Evolutionary conservation across 805 yeast species (phyloP).

Genomic region (Hermanozyma aechmeae): DNA sequence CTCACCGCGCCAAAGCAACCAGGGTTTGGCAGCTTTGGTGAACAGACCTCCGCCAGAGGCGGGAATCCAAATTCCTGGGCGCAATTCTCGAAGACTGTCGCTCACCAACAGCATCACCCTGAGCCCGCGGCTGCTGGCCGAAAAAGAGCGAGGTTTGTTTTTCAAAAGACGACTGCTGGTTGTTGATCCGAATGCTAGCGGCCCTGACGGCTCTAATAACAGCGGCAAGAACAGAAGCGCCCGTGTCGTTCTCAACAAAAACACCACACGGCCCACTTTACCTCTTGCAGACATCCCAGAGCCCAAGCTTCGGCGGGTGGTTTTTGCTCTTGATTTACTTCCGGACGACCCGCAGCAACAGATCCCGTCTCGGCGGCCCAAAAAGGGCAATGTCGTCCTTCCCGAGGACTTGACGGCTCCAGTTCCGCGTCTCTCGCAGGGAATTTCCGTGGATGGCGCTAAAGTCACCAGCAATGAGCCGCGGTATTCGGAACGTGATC

Average conservation of each 20-base stretch:
- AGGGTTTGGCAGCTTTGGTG: slow-evolving; percentile 14
- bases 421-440: slow-evolving; percentile 57
- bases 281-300: slow-evolving; percentile 24
- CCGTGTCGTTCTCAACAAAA: slow-evolving; percentile 35
- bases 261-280: slow-evolving; percentile 27
- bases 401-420: slow-evolving; percentile 62
- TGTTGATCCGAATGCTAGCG: too few species aligned
- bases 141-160: slow-evolving; percentile 8
- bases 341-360: slow-evolving; percentile 37
- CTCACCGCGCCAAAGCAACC: too few species aligned
- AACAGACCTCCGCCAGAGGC: slow-evolving; percentile 19
- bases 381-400: slow-evolving; percentile 3
- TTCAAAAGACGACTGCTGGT: slow-evolving; percentile 11
- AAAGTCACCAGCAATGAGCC: slow-evolving; percentile 11
- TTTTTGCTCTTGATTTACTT: slow-evolving; percentile 69
- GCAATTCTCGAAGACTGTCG: slow-evolving; percentile 4
- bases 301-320: slow-evolving; percentile 49
- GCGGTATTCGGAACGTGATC: slow-evolving; percentile 35
- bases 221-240: background rate
- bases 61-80: slow-evolving; percentile 8
- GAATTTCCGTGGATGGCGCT: slow-evolving; percentile 39
- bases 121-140: slow-evolving; percentile 7
- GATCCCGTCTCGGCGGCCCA: background rate
- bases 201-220: too few species aligned
- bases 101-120: slow-evolving; percentile 4